Percentiles rank a stretch among this genome's conserved stretches.
Evolutionary conservation across 495 filamentous ascomycete genomes (phyloP).

Genomic region (Podospora tetraspora): DNA sequence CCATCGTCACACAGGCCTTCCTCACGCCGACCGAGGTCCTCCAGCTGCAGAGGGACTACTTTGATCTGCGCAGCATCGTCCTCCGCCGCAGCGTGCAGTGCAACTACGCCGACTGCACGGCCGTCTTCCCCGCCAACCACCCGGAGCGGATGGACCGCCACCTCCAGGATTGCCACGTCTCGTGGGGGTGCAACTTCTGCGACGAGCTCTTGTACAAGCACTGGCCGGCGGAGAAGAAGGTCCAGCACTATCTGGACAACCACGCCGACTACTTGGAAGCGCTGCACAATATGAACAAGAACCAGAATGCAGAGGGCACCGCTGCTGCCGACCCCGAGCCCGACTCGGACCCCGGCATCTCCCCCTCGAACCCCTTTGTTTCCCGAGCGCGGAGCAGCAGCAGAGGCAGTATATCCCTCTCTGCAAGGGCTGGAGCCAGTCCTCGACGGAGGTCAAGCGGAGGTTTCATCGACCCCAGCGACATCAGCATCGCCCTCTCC

Average conservation of each 20-base stretch:
- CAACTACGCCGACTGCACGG: conserved; percentile 30
- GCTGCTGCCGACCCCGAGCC: not conserved
- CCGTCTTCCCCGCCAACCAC: conserved; percentile 23
- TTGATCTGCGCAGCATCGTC: conserved; percentile 29
- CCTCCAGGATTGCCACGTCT: conserved; percentile 26
- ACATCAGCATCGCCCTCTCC: not conserved
- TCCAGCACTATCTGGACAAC: conserved; percentile 16
- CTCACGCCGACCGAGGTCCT: conserved; percentile 37
- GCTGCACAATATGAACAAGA: not conserved
- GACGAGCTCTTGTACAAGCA: conserved; percentile 21
- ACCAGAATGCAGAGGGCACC: not conserved
- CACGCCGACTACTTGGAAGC: conserved; percentile 9
- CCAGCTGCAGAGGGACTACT: conserved; percentile 30
- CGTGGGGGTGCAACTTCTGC: conserved; percentile 27
- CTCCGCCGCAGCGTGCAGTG: conserved; percentile 32
- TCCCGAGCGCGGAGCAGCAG: not conserved
- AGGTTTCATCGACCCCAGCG: not conserved
- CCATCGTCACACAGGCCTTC: conserved; percentile 32
- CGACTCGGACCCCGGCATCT: not conserved
- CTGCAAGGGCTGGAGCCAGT: not conserved
- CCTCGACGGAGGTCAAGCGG: not conserved
- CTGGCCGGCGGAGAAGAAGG: conserved; percentile 19
- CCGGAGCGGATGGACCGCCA: conserved; percentile 26
- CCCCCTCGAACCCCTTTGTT: not conserved
- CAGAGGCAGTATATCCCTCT: not conserved